Conservation (phyloP, 2,329 filamentous ascomycete species). For the Dendryphion nanum region DNA sequence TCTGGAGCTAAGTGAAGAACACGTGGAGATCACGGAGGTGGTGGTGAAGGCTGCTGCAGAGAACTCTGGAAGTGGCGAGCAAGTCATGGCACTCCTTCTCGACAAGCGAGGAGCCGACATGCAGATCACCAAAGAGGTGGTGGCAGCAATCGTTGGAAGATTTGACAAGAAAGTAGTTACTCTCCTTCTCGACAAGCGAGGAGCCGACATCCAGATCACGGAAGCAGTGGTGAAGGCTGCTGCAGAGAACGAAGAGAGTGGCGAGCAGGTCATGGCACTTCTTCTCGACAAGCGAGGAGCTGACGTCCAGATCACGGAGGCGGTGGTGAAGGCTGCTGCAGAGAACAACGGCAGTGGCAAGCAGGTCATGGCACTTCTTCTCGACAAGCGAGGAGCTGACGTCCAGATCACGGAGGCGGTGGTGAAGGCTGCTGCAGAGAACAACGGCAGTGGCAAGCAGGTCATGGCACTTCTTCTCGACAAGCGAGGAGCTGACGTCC, state of each 20-base stretch:
- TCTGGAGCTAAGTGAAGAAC: slow-evolving; percentile 1
- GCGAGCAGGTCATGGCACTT: no score
- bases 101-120: slow-evolving; percentile 5
- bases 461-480: slow-evolving; percentile 10
- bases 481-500: no score
- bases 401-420: no score
- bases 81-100: slow-evolving; percentile 10
- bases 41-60: slow-evolving; percentile 5
- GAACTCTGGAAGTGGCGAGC: slow-evolving; percentile 4
- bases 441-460: slow-evolving; percentile 3
- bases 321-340: no score
- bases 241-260: no score
- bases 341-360: no score
- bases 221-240: no score
- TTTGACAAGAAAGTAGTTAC: slow-evolving; percentile 4
- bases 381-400: no score
- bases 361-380: no score
- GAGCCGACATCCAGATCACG: slow-evolving; percentile 4
- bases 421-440: slow-evolving; percentile 7
- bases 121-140: slow-evolving; percentile 8
- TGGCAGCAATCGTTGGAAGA: slow-evolving; percentile 1
- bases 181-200: slow-evolving; percentile 7
- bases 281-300: no score
- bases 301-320: no score
- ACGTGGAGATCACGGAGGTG: slow-evolving; percentile 5